Percentiles rank a stretch among this genome's conserved stretches.
Evolutionary conservation across 164 flowering plant genomes (phyloP).

Genomic region (Kingdonia uniflora): DNA sequence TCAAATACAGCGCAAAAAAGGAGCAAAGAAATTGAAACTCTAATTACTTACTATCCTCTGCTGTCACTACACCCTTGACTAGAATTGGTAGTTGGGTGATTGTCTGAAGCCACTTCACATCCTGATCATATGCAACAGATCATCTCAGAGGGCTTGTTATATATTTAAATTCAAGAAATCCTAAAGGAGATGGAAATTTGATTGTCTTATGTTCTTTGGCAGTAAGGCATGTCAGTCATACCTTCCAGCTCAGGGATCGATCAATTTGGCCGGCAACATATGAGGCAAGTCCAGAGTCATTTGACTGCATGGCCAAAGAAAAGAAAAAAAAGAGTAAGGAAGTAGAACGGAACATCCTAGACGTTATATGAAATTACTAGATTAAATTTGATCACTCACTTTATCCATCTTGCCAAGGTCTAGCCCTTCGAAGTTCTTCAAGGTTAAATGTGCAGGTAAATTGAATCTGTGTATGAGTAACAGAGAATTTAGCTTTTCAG

Average conservation of each 20-base stretch:
- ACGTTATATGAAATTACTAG: background rate
- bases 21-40: background rate
- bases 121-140: constrained; percentile 35
- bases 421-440: constrained; percentile 37
- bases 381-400: constrained; percentile 20
- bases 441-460: constrained; percentile 55
- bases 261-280: constrained; percentile 72
- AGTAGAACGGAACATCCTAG: background rate
- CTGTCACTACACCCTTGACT: constrained; percentile 92
- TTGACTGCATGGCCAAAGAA: constrained; percentile 24
- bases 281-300: constrained; percentile 74
- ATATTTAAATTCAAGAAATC: too few relatives aligned
- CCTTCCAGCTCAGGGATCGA: constrained; percentile 70
- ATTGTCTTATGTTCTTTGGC: too few relatives aligned
- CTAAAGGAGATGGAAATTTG: too few relatives aligned
- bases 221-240: constrained; percentile 4
- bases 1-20: too few relatives aligned
- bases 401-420: constrained; percentile 63
- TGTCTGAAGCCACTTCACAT: constrained; percentile 91
- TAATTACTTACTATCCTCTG: constrained; percentile 67
- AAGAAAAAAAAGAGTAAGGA: background rate
- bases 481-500: background rate
- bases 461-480: constrained; percentile 35
- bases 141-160: too few relatives aligned
- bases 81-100: constrained; percentile 80